Base-by-base conservation (phyloP, 2,329 filamentous ascomycete genomes). In the Zopfia rhizophila region DNA sequence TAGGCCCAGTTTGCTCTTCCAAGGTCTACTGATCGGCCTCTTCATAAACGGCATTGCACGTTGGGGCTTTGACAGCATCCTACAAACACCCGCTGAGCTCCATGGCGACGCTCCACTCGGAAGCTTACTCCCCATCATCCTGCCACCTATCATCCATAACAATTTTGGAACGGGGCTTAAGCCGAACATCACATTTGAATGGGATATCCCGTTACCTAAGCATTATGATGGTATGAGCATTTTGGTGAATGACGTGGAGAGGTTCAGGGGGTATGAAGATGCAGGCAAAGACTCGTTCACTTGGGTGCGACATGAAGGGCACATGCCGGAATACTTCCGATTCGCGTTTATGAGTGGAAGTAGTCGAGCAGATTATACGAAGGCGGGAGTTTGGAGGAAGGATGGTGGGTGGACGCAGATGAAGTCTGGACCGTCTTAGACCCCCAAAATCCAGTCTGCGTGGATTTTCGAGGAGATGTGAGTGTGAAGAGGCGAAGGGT, bases 41-140 rank as follows among this genome's bases (percentile, higher is more conserved):
- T 97, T 97, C 70, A 87, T 97, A 74, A 97, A 97, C 67, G 93
- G 94, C 39, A 85, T 95, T 48, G 93, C 92, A 3, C 83, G 93
- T 30, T 97, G 94, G 94, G 92, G 92, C 0, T 99, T 96, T 69
- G 92, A 91, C 51, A 82, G 88, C 1, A 84, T 99, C 33, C 81
- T 99, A 12, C 87, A 99, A 72, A 97, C 94, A 0, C 84, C 89
- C 0, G 80, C 73, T 1, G 85, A 86, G 1, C 74, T 99, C 17
- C 85, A 85, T 41, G 85, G 75, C 22, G 76, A 78, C 30, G 72
- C 71, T 0, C 73, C 72, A n/a, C 58, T 73, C 17, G 83, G 84
- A 8, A 85, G 84, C 0, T 72, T 82, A 0, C 77, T 94, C 1
- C 90, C 78, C 2, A 28, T 60, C 1, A 66, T 80, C 22, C 53